Evolutionary conservation across 2,329 filamentous ascomycete species (phyloP).

Genomic region (Neobulgaria alba): DNA sequence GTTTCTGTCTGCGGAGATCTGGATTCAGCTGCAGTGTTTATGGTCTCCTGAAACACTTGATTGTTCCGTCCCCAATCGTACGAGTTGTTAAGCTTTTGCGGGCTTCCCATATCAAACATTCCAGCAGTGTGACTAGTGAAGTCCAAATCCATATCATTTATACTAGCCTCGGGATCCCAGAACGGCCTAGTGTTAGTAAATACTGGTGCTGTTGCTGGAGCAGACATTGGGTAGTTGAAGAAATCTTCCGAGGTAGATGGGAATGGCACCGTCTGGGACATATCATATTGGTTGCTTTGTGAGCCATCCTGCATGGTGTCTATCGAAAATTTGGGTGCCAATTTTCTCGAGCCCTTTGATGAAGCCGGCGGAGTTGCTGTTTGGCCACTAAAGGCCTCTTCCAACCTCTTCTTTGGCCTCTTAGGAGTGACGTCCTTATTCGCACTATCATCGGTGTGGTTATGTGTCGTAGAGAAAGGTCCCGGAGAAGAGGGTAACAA

Average conservation of each 20-base stretch:
- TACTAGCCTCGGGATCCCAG: constrained; percentile 45
- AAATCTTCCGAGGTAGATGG: constrained; percentile 46
- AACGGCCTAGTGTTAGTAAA: constrained; percentile 39
- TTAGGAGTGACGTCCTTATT: constrained; percentile 32
- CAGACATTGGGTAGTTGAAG: constrained; percentile 53
- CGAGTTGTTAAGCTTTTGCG: constrained; percentile 40
- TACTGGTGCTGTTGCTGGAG: constrained; percentile 40
- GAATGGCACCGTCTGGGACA: constrained; percentile 30
- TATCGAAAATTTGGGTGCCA: constrained; percentile 34
- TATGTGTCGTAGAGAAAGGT: constrained; percentile 23
- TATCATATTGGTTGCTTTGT: constrained; percentile 22
- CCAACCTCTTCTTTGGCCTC: constrained; percentile 30
- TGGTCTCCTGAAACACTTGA: constrained; percentile 45
- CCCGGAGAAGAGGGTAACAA: constrained; percentile 50
- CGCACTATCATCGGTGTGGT: constrained; percentile 21
- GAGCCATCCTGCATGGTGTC: constrained; percentile 26
- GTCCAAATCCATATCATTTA: constrained; percentile 52
- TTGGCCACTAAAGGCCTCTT: constrained; percentile 33
- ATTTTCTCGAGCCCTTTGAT: constrained; percentile 46
- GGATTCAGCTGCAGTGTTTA: constrained; percentile 12
- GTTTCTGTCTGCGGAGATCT: constrained; percentile 13
- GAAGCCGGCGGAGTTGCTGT: constrained; percentile 54
- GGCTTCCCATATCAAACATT: constrained; percentile 23
- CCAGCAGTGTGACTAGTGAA: constrained; percentile 36
- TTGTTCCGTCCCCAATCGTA: constrained; percentile 49